phyloP scores from a whole-genome alignment of 495 filamentous ascomycete genomes.

The Xylaria curta region DNA sequence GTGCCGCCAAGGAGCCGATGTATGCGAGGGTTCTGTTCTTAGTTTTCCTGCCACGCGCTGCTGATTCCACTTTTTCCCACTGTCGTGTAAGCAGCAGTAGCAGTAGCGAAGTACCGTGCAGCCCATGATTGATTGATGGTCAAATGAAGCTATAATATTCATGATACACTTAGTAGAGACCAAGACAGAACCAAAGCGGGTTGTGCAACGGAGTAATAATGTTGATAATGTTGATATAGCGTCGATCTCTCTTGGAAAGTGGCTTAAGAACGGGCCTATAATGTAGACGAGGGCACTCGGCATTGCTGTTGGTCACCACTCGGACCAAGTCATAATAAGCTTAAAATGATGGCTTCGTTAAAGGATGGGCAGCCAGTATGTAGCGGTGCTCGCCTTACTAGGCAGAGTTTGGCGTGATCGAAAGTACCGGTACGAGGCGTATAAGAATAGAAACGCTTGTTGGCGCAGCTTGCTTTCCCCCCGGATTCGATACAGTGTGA shows the following conservation, averaged over 20 bases:
- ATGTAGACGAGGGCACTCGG: background rate
- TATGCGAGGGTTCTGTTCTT: conserved; percentile 18
- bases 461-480: conserved; percentile 15
- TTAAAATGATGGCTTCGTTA: conserved; percentile 18
- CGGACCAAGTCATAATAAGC: conserved; percentile 18
- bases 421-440: background rate
- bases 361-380: conserved; percentile 12
- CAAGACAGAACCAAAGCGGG: background rate
- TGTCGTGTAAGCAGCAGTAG: background rate
- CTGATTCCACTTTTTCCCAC: conserved; percentile 17
- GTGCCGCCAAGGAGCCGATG: conserved; percentile 18
- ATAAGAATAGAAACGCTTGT: conserved; percentile 22
- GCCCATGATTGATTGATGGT: background rate
- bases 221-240: background rate
- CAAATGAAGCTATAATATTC: background rate
- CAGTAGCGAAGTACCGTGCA: conserved; percentile 21
- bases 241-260: background rate
- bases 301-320: background rate
- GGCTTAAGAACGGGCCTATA: background rate
- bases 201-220: background rate
- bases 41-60: conserved; percentile 19
- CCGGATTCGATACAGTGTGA: conserved; percentile 19
- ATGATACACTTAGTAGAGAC: no score
- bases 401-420: background rate
- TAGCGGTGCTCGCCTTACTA: background rate